Evolutionary conservation across 2,329 filamentous ascomycete genomes (phyloP).

Genomic region (Alternaria brassicae): DNA sequence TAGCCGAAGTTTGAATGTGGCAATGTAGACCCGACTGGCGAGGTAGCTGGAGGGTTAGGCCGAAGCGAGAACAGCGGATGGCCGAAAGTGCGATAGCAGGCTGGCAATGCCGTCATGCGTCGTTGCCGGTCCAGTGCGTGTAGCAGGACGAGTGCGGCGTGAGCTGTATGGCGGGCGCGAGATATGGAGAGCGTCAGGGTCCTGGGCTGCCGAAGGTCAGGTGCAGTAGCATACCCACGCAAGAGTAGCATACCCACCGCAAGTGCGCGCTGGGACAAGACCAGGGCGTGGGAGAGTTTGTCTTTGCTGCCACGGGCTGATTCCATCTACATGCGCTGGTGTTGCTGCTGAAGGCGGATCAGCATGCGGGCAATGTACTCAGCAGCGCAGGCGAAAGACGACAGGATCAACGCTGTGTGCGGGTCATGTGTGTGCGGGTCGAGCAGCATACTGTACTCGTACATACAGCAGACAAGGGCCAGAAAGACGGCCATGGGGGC

Average conservation of each 20-base stretch:
- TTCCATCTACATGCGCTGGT: not conserved
- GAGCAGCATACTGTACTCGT: too few species aligned
- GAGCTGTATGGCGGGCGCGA: conserved; percentile 34
- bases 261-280: conserved; percentile 30
- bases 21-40: conserved; percentile 10
- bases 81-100: conserved; percentile 13
- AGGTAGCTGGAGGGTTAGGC: conserved; percentile 14
- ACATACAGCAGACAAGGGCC: conserved; percentile 20
- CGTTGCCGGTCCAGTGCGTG: conserved; percentile 23
- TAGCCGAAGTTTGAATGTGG: conserved; percentile 19
- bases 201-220: conserved; percentile 35
- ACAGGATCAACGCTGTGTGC: not conserved
- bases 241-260: conserved; percentile 22
- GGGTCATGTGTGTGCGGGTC: conserved; percentile 10
- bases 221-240: conserved; percentile 33
- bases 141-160: conserved; percentile 22
- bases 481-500: conserved; percentile 9
- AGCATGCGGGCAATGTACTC: not conserved
- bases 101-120: conserved; percentile 33
- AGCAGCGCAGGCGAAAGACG: not conserved
- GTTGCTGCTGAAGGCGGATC: not conserved
- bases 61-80: conserved; percentile 13
- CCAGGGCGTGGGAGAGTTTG: conserved; percentile 15
- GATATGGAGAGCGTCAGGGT: conserved; percentile 33
- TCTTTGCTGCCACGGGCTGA: conserved; percentile 1